Conservation (phyloP, 352 stramenopile genomes). For the Poterioochromonas sp. region DNA sequence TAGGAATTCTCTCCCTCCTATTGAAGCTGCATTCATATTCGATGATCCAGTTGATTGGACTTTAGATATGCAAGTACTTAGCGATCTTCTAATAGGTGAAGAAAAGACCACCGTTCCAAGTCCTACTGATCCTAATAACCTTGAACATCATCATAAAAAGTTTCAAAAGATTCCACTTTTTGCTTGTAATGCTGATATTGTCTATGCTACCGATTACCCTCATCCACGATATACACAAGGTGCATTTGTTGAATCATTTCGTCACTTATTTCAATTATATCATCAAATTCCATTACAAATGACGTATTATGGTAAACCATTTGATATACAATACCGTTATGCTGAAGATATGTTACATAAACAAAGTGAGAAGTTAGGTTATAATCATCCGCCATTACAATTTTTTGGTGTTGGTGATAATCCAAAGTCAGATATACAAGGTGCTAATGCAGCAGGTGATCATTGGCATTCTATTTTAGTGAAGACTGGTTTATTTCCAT, state of each 20-base stretch:
- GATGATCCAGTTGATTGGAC: background rate
- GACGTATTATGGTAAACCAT: constrained; percentile 4
- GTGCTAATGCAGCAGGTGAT: constrained; percentile 10
- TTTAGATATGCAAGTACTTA: constrained; percentile 1
- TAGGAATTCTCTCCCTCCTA: background rate
- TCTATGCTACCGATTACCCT: background rate
- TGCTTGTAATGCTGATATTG: background rate
- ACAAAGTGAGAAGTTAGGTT: too few species aligned
- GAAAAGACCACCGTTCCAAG: too few species aligned
- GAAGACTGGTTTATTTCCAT: background rate
- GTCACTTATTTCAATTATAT: background rate
- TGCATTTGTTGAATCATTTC: background rate
- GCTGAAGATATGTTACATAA: background rate
- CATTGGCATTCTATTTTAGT: constrained; percentile 14
- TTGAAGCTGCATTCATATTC: background rate
- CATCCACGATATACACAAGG: background rate
- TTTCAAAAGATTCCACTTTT: background rate
- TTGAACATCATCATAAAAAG: background rate
- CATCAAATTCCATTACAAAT: background rate
- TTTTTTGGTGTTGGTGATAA: constrained; percentile 23
- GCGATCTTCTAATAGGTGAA: background rate
- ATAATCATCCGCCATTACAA: background rate
- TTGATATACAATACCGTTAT: background rate
- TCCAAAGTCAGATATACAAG: constrained; percentile 8
- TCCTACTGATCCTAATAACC: too few species aligned